Percentiles rank a stretch among this genome's conserved stretches.
These are phyloP conservation scores for Xerocomellus intermedius DNA, from an alignment of 768 basidiomycete genomes.

Conservation along the genomic window DNA sequence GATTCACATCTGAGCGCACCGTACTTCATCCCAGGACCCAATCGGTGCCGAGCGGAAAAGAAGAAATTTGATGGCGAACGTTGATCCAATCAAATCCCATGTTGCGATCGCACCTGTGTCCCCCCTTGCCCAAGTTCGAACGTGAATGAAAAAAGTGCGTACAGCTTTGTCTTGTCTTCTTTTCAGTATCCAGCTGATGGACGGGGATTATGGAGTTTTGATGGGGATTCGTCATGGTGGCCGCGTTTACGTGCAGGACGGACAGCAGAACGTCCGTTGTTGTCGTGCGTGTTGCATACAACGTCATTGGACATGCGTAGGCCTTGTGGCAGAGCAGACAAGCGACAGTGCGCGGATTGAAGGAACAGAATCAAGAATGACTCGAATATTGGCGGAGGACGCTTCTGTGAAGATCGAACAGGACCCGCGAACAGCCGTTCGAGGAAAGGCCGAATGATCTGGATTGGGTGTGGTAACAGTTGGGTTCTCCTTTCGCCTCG, in stretches of 20 bases:
- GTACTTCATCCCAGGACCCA: background rate
- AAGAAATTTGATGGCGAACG: constrained; percentile 5
- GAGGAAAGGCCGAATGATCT: background rate
- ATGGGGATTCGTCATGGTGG: constrained; percentile 8
- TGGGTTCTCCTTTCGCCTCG: constrained; percentile 12
- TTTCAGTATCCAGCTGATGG: background rate
- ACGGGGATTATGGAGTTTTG: constrained; percentile 13
- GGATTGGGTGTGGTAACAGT: background rate
- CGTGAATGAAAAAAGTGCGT: constrained; percentile 8
- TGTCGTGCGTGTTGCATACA: constrained; percentile 6
- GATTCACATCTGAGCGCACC: background rate
- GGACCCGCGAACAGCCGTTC: background rate
- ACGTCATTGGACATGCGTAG: constrained; percentile 25
- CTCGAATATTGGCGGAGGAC: background rate
- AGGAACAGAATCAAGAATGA: background rate
- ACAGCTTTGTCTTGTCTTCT: constrained; percentile 4
- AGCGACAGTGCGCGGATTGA: constrained; percentile 5
- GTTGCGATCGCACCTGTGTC: background rate
- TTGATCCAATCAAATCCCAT: constrained; percentile 11
- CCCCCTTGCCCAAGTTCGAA: background rate
- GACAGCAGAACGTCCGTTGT: constrained; percentile 2
- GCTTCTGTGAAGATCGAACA: background rate
- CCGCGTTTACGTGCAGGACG: constrained; percentile 23
- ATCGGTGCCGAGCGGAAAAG: constrained; percentile 16
- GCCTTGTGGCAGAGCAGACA: constrained; percentile 15